Percentiles rank a stretch among this genome's conserved stretches.
phyloP scores from a whole-genome alignment of 768 basidiomycete genomes.

The Hygrophorus russula region DNA sequence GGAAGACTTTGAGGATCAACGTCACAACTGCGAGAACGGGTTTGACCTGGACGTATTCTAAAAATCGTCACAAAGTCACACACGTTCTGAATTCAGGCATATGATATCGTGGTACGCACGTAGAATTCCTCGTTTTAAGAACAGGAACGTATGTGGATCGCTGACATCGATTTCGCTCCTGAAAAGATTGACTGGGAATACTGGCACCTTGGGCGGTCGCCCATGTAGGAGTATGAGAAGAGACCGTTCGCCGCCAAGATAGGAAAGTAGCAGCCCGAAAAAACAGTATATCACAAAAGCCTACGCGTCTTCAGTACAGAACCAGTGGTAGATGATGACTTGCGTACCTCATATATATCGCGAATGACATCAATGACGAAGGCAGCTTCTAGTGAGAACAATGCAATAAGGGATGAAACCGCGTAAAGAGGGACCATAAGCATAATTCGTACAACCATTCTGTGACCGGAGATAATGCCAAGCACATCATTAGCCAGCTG shows the following conservation, averaged over 20 bases:
- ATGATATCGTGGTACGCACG: conserved; percentile 35
- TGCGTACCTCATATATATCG: conserved; percentile 84
- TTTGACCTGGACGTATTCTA: conserved; percentile 97
- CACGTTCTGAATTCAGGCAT: not conserved
- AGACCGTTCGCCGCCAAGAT: conserved; percentile 88
- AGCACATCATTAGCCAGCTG: not conserved
- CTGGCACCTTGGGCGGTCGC: conserved; percentile 74
- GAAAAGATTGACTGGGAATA: conserved; percentile 81
- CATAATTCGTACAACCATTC: conserved; percentile 93
- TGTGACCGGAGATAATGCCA: conserved; percentile 14
- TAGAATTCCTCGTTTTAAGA: conserved; percentile 88
- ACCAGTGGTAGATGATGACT: not conserved
- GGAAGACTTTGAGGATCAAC: conserved; percentile 73
- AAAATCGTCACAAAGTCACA: conserved; percentile 2
- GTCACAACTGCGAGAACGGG: conserved; percentile 80
- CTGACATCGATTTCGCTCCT: conserved; percentile 82
- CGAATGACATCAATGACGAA: conserved; percentile 93
- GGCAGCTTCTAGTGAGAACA: conserved; percentile 89
- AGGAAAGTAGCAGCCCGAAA: conserved; percentile 71
- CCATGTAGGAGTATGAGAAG: conserved; percentile 89
- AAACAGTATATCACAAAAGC: conserved; percentile 94
- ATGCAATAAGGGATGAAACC: conserved; percentile 80
- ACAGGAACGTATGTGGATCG: conserved; percentile 91
- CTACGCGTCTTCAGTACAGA: conserved; percentile 22
- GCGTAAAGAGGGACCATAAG: conserved; percentile 94